Evolutionary conservation across 2,329 filamentous ascomycete species (phyloP), one percentile per base, ranked within the genome.

Genomic region (Mycogone perniciosa): DNA sequence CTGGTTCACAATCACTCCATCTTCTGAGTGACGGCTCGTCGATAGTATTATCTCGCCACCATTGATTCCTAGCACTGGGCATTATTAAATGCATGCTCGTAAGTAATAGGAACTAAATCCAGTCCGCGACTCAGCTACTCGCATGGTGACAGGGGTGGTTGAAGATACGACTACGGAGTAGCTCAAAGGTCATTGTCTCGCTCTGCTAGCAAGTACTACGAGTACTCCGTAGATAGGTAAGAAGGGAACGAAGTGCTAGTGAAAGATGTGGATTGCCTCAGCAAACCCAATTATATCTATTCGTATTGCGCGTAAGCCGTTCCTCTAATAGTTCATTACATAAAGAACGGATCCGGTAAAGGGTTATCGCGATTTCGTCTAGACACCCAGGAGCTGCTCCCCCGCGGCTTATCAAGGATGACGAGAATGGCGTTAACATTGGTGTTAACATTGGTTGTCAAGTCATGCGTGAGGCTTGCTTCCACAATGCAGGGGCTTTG

Each of bases 91-190:
- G n/a, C 20, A 20, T 38, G 20, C 35, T 38, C 7, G 35, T 38
- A 38, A 7, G 6, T 20, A 10, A 11, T 9, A n/a, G 20, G 20
- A n/a, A n/a, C 35, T 38, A 38, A 38, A 6, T 20, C 35, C 6
- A 10, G 20, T 45, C 50, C 43, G 46, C 49, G 59, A 60, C 56
- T 62, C 60, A 62, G 61, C 59, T 57, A 57, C 58, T 54, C 51
- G 53, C 54, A 58, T 56, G 53, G 53, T 43, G 54, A 46, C 31
- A 45, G 34, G 47, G 44, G 38, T 44, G 33, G 53, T 45, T 8
- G 10, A 30, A 39, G 37, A 59, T 54, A 59, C 39, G 10, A 10
- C 13, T 57, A n/a, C n/a, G n/a, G n/a, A n/a, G n/a, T n/a, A 52
- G 54, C 54, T 56, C 53, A 58, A 38, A 43, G 39, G 11, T 34